Evolutionary conservation across 352 stramenopile genomes (phyloP).

Genomic region (Phytophthora hybrid): DNA sequence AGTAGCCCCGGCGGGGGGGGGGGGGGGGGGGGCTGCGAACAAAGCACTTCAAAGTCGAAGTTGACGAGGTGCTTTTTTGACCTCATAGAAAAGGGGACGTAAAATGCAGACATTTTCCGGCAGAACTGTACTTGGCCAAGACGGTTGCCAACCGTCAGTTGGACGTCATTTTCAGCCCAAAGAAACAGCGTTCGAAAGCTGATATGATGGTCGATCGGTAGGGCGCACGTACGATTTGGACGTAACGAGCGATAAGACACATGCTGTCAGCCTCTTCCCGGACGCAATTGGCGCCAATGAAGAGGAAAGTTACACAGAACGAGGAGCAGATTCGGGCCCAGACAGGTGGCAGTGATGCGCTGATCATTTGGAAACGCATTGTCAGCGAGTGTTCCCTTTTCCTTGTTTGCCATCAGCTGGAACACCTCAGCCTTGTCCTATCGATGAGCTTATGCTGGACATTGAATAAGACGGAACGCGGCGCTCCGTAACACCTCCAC

Average conservation of each 20-base stretch:
- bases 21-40: too few species aligned
- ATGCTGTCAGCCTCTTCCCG: slow-evolving; percentile 78
- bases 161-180: too few species aligned
- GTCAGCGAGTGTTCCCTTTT: slow-evolving; percentile 78
- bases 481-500: slow-evolving; percentile 77
- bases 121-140: too few species aligned
- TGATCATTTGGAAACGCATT: slow-evolving; percentile 89
- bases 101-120: too few species aligned
- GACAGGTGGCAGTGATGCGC: slow-evolving; percentile 68
- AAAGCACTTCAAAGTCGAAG: too few species aligned
- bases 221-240: slow-evolving; percentile 87
- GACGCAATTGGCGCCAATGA: slow-evolving; percentile 90
- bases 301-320: slow-evolving; percentile 86
- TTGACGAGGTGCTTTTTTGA: too few species aligned
- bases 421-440: slow-evolving; percentile 78
- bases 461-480: slow-evolving; percentile 87
- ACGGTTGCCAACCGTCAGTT: too few species aligned
- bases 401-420: slow-evolving; percentile 63
- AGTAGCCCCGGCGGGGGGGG: too few species aligned
- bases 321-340: slow-evolving; percentile 84
- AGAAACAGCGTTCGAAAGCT: too few species aligned
- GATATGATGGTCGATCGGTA: slow-evolving; percentile 44
- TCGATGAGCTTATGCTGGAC: slow-evolving; percentile 90
- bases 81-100: too few species aligned
- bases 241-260: slow-evolving; percentile 77